Evolutionary conservation across 1,284 basidiomycete genomes (phyloP), one percentile per base, ranked within the genome.

Genomic region (Coniferiporia sulphurascens): DNA sequence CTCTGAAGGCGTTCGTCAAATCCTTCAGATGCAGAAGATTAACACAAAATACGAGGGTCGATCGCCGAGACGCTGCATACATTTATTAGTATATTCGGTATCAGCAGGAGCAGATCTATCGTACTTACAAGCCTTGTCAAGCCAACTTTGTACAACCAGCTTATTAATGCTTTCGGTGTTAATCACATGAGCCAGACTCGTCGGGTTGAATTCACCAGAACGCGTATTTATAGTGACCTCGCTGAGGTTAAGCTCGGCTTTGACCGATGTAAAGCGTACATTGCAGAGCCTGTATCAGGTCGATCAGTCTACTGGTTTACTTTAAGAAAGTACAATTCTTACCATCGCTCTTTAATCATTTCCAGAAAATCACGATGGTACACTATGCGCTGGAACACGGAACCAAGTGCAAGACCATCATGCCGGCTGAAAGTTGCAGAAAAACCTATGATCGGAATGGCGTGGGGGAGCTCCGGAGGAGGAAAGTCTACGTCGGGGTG

Each of bases 301-400:
- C 56, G 46, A 51, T 55, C 56, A 60, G 21, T 62, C 38, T 52
- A 7, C 27, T 43, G 4, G 52, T 34, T 50, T 21, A 38, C 57
- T 43, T 22, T 35, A 41, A 51, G 49, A n/a, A 15, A 21, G 5
- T 50, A 41, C 22, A 15, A 2, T 22, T 35, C 77, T 61, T 66
- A 87, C 95, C 95, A 98, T 70, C 92, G 83, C 54, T 94, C 93
- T 63, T 89, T 86, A 62, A 99, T 92, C 95, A 98, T 97, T 54
- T 91, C 85, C 21, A 93, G 72, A 66, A 97, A 93, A 65, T 95
- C 92, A n/a, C 86, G 83, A 70, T 99, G 96, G 68, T 93, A 99
- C 0, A 98, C 96, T 60, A 98, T 96, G 55, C 82, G 79, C 68
- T 98, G 85, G 66, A 96, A 98, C 0, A 96, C 89, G 1, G 88